These are phyloP conservation scores for Coemansia sp. DNA, from an alignment of 192 early-diverging fungal species.

Conservation along the genomic window DNA sequence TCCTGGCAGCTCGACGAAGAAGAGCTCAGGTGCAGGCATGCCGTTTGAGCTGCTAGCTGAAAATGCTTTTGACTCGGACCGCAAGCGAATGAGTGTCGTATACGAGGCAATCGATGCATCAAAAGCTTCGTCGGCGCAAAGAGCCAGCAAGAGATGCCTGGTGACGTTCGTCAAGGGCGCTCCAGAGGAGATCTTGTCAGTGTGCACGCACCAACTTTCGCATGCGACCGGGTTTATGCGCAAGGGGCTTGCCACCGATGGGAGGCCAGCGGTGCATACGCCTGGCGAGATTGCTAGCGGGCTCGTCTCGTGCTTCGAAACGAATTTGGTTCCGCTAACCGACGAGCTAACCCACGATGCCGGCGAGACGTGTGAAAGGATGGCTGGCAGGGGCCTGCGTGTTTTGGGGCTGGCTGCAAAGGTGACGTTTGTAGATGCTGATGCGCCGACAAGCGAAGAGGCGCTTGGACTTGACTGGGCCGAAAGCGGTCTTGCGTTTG, in stretches of 20 bases:
- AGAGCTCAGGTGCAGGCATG: not conserved
- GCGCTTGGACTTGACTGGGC: conserved; percentile 53
- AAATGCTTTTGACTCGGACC: conserved; percentile 91
- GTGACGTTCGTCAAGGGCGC: conserved; percentile 89
- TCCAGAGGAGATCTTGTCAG: conserved; percentile 82
- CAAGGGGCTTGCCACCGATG: conserved; percentile 15
- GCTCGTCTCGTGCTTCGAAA: conserved; percentile 26
- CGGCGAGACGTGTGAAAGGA: conserved; percentile 55
- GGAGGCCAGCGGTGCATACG: conserved; percentile 13
- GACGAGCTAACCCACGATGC: conserved; percentile 21
- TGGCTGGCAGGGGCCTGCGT: conserved; percentile 86
- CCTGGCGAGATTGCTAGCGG: conserved; percentile 17
- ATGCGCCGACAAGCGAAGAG: conserved; percentile 51
- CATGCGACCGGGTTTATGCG: conserved; percentile 36
- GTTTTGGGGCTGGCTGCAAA: conserved; percentile 88
- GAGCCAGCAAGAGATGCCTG: conserved; percentile 21
- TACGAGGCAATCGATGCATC: conserved; percentile 48
- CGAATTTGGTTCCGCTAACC: conserved; percentile 35
- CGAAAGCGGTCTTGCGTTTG: conserved; percentile 78
- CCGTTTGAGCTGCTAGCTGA: conserved; percentile 66
- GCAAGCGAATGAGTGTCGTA: conserved; percentile 93
- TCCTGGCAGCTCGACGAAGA: not conserved
- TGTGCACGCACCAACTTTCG: conserved; percentile 45
- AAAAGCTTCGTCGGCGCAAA: not conserved
- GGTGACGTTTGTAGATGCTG: conserved; percentile 56